These are phyloP conservation scores for Kodamaea alishanica DNA, from an alignment of 1,139 yeast species.

Conservation along the genomic window DNA sequence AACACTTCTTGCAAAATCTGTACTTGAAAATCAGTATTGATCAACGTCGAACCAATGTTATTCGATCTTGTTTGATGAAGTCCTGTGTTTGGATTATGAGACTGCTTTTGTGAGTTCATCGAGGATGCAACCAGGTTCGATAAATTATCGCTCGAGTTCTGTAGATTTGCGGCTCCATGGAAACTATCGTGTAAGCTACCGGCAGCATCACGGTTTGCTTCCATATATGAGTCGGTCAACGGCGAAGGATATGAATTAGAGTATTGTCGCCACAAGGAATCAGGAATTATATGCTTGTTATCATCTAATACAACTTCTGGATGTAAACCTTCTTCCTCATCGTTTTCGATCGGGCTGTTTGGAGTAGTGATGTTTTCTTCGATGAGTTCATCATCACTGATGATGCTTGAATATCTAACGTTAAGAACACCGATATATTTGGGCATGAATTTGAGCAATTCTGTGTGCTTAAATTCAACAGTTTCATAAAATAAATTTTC, in stretches of 20 bases:
- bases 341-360: slow-evolving; percentile 1
- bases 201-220: slow-evolving; percentile 4
- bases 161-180: slow-evolving; percentile 1
- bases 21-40: slow-evolving; percentile 39
- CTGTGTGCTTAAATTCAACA: slow-evolving; percentile 73
- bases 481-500: slow-evolving; percentile 92
- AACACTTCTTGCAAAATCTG: slow-evolving; percentile 41
- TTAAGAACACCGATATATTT: slow-evolving; percentile 89
- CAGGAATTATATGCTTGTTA: slow-evolving; percentile 85
- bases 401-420: slow-evolving; percentile 67
- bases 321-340: slow-evolving; percentile 33
- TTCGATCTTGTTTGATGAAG: background rate
- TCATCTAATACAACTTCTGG: slow-evolving; percentile 88
- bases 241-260: slow-evolving; percentile 56
- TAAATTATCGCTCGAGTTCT: slow-evolving; percentile 2
- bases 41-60: slow-evolving; percentile 30
- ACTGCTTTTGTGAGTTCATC: slow-evolving; percentile 1
- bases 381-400: slow-evolving; percentile 24
- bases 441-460: slow-evolving; percentile 82
- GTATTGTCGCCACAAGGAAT: slow-evolving; percentile 63
- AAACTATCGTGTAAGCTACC: slow-evolving; percentile 7
- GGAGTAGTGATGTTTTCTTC: background rate
- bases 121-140: slow-evolving; percentile 6
- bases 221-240: slow-evolving; percentile 11
- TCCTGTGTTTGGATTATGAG: background rate